Conservation (phyloP, 495 filamentous ascomycete genomes). For the Talaromyces nanjingensis region DNA sequence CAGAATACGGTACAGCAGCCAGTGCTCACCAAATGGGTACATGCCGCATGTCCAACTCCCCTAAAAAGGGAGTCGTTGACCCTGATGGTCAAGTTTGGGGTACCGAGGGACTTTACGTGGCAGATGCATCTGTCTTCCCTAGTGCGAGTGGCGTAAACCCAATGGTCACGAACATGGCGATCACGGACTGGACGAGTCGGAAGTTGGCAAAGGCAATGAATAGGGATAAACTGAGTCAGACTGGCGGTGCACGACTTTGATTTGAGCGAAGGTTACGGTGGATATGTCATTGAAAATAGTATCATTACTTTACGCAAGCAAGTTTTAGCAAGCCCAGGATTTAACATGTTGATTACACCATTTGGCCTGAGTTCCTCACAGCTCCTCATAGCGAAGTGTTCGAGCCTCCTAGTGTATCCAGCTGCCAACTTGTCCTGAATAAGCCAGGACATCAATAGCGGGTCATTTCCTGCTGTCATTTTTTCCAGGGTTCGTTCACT, state of each 20-base stretch:
- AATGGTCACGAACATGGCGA: slow-evolving; percentile 88
- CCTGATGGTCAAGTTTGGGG: slow-evolving; percentile 71
- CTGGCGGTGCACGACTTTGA: slow-evolving; percentile 3
- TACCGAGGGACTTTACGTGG: slow-evolving; percentile 62
- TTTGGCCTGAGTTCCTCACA: too few species aligned
- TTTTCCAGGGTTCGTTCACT: too few species aligned
- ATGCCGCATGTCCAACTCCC: slow-evolving; percentile 64
- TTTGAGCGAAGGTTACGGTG: background rate
- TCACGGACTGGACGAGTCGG: slow-evolving; percentile 46
- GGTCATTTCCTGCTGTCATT: too few species aligned
- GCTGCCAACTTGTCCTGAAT: too few species aligned
- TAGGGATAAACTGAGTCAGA: slow-evolving; percentile 1
- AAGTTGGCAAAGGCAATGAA: slow-evolving; percentile 27
- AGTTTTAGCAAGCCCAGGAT: background rate
- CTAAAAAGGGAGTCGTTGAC: slow-evolving; percentile 66
- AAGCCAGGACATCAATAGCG: too few species aligned
- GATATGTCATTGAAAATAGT: background rate
- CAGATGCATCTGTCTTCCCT: slow-evolving; percentile 85
- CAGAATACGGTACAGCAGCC: slow-evolving; percentile 42
- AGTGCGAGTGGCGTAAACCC: slow-evolving; percentile 89
- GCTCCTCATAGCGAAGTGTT: too few species aligned
- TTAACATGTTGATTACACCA: too few species aligned
- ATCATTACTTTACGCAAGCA: background rate
- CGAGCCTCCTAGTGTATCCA: too few species aligned
- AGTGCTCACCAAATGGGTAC: slow-evolving; percentile 91